Evolutionary conservation across 2,329 filamentous ascomycete species (phyloP).

Genomic region (Aspergillus flavus): DNA sequence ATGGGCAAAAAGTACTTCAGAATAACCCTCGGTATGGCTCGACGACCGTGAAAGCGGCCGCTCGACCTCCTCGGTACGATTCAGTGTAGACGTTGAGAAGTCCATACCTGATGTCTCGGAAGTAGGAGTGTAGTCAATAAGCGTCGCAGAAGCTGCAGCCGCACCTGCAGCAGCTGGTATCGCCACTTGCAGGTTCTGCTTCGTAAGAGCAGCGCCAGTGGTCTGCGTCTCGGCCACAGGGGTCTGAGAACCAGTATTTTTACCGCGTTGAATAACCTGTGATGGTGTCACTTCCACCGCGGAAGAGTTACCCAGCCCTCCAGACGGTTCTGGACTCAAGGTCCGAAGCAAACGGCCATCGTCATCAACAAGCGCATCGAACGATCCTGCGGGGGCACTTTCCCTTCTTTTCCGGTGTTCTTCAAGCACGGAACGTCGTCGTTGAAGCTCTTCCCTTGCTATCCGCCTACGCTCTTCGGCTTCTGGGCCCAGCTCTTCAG

Average conservation of each 20-base stretch:
- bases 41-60: constrained; percentile 15
- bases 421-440: constrained; percentile 44
- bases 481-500: constrained; percentile 46
- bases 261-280: constrained; percentile 30
- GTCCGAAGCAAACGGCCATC: constrained; percentile 39
- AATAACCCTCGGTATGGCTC: constrained; percentile 38
- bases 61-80: constrained; percentile 2
- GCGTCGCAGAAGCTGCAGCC: constrained; percentile 41
- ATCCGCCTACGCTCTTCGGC: constrained; percentile 49
- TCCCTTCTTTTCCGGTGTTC: constrained; percentile 34
- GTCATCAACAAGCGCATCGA: constrained; percentile 50
- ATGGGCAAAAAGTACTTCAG: constrained; percentile 38
- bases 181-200: constrained; percentile 28
- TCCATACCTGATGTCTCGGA: constrained; percentile 40
- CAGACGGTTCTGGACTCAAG: constrained; percentile 12
- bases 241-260: constrained; percentile 15
- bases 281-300: constrained; percentile 36
- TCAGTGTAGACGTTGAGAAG: constrained; percentile 15
- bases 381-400: constrained; percentile 33
- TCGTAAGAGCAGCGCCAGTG: constrained; percentile 19
- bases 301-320: constrained; percentile 35
- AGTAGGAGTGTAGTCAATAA: constrained; percentile 49
- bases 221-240: constrained; percentile 9
- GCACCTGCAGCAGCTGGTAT: constrained; percentile 32
- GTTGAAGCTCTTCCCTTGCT: constrained; percentile 49